These are phyloP conservation scores for Euphrasia confusa DNA, from an alignment of 257 asterid genomes.

Conservation along the genomic window DNA sequence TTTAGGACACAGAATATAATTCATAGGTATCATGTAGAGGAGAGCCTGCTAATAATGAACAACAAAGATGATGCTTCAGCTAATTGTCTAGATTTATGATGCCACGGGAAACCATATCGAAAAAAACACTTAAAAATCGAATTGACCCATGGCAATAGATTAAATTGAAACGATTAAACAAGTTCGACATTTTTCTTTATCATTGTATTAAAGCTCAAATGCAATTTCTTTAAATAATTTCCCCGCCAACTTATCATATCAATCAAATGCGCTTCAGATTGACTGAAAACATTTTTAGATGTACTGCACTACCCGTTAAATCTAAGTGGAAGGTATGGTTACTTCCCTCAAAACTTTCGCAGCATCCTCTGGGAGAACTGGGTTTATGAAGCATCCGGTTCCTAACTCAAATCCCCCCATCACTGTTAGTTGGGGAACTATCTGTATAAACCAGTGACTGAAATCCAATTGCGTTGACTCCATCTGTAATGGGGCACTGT, in stretches of 20 bases:
- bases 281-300: background rate
- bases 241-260: background rate
- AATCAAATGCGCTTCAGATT: background rate
- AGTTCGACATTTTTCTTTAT: no score
- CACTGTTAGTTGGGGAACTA: slow-evolving; percentile 70
- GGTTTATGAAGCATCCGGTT: slow-evolving; percentile 79
- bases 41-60: no score
- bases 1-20: no score
- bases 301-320: background rate
- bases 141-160: no score
- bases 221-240: background rate
- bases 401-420: slow-evolving; percentile 85
- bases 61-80: background rate
- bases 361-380: slow-evolving; percentile 95
- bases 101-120: no score
- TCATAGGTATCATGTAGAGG: no score
- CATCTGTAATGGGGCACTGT: slow-evolving; percentile 52
- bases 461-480: slow-evolving; percentile 40
- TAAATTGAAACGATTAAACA: background rate
- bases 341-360: slow-evolving; percentile 75
- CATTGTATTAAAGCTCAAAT: background rate
- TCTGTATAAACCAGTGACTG: slow-evolving; percentile 85
- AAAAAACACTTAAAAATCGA: no score
- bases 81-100: no score
- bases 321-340: slow-evolving; percentile 25